Percentiles rank a stretch among this genome's conserved stretches.
Evolutionary conservation across 352 stramenopile genomes (phyloP).

Genomic region (Thalassiosira hispida): DNA sequence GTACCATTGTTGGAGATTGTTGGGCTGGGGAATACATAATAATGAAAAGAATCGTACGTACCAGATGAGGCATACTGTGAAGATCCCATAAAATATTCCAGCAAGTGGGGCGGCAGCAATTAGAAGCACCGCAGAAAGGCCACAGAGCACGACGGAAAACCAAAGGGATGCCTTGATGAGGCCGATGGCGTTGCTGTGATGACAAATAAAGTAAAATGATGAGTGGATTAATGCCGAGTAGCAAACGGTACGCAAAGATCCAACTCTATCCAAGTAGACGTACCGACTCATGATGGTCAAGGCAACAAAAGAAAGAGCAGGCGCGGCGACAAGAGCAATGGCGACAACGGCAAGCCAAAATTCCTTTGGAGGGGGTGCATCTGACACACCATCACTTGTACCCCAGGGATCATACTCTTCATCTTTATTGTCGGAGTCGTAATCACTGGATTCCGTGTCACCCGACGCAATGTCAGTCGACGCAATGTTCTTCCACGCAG

Average conservation of each 20-base stretch:
- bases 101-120: constrained; percentile 24
- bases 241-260: constrained; percentile 1
- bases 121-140: constrained; percentile 42
- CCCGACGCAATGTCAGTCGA: not conserved
- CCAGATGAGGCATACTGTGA: constrained; percentile 58
- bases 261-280: not conserved
- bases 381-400: constrained; percentile 17
- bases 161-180: constrained; percentile 62
- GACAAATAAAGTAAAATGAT: not conserved
- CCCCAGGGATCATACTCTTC: constrained; percentile 6
- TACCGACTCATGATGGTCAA: constrained; percentile 36
- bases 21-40: too few relatives aligned
- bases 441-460: not conserved
- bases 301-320: constrained; percentile 24
- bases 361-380: not conserved
- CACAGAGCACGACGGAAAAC: constrained; percentile 47
- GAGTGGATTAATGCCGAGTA: not conserved
- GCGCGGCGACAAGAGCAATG: constrained; percentile 13
- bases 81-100: constrained; percentile 43
- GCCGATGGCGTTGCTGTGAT: constrained; percentile 24
- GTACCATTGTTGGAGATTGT: too few relatives aligned
- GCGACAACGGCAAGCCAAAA: constrained; percentile 25
- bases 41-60: constrained; percentile 87
- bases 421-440: not conserved
- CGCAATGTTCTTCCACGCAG: not conserved